These are phyloP conservation scores for Rhizopus stolonifer DNA, from an alignment of 371 early-diverging fungal genomes.

Conservation along the genomic window DNA sequence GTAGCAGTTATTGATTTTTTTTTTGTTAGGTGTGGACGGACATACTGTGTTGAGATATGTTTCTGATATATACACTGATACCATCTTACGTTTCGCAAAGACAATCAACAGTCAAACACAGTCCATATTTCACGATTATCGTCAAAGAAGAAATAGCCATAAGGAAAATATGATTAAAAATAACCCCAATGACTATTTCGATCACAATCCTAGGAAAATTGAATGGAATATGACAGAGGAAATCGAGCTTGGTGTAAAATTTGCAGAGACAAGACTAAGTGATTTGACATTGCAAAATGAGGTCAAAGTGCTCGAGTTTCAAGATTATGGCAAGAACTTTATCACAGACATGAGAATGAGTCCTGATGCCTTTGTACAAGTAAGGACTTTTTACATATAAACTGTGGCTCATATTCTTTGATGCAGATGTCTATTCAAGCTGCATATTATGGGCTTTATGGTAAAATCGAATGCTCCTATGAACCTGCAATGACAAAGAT, in stretches of 20 bases:
- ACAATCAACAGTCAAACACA: slow-evolving; percentile 55
- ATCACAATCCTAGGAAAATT: slow-evolving; percentile 49
- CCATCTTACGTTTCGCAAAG: slow-evolving; percentile 55
- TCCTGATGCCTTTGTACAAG: slow-evolving; percentile 77
- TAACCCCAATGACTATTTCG: slow-evolving; percentile 13
- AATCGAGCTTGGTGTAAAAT: slow-evolving; percentile 44
- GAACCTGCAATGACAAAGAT: slow-evolving; percentile 85
- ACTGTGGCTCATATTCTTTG: too few relatives aligned
- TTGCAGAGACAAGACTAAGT: slow-evolving; percentile 52
- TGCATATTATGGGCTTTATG: slow-evolving; percentile 87
- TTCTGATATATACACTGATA: slow-evolving; percentile 59
- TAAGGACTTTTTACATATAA: too few relatives aligned
- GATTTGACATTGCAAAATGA: slow-evolving; percentile 63
- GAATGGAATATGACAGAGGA: slow-evolving; percentile 52
- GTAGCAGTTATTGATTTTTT: neutral
- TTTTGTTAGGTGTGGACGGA: slow-evolving; percentile 54
- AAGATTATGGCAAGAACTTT: slow-evolving; percentile 67
- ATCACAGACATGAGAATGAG: slow-evolving; percentile 69
- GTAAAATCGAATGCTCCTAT: slow-evolving; percentile 76
- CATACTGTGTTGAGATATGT: slow-evolving; percentile 58
- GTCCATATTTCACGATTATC: slow-evolving; percentile 47
- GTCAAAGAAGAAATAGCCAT: slow-evolving; percentile 9
- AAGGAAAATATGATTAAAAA: neutral
- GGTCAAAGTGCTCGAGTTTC: slow-evolving; percentile 62
- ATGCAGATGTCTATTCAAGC: slow-evolving; percentile 90